Conservation (phyloP, 2,329 filamentous ascomycete species). For the Ilyonectria robusta region DNA sequence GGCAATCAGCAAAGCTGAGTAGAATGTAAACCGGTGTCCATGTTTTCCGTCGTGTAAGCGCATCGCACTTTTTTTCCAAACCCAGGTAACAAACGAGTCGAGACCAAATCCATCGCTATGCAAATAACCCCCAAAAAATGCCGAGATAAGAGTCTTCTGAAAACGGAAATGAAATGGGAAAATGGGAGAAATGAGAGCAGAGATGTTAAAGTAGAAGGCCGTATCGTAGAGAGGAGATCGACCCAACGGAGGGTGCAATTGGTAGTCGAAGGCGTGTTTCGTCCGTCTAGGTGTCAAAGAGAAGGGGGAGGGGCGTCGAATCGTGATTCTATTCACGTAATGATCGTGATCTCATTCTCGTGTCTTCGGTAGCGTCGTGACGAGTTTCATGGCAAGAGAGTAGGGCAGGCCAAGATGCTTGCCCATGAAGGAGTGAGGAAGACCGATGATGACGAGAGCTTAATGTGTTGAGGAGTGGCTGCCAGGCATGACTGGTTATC, state of each 20-base stretch:
- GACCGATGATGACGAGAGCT: constrained; percentile 17
- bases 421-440: constrained; percentile 24
- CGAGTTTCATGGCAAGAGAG: constrained; percentile 36
- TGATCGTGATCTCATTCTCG: constrained; percentile 46
- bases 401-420: constrained; percentile 22
- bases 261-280: constrained; percentile 14
- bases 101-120: constrained; percentile 45
- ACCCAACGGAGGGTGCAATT: constrained; percentile 6
- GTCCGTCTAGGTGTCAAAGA: constrained; percentile 15
- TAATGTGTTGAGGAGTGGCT: constrained; percentile 16
- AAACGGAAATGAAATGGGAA: constrained; percentile 22
- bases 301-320: constrained; percentile 29
- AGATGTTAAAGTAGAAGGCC: constrained; percentile 34
- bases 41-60: constrained; percentile 26
- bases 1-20: constrained; percentile 45
- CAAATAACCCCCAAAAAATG: constrained; percentile 33
- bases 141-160: constrained; percentile 25
- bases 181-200: constrained; percentile 10
- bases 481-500: constrained; percentile 31
- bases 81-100: constrained; percentile 34
- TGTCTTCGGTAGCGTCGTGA: constrained; percentile 52
- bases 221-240: constrained; percentile 27
- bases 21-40: constrained; percentile 44
- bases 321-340: constrained; percentile 39
- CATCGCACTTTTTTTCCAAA: constrained; percentile 33